Evolutionary conservation across 345 rosid genomes (phyloP).

Genomic region (Alliaria petiolata): DNA sequence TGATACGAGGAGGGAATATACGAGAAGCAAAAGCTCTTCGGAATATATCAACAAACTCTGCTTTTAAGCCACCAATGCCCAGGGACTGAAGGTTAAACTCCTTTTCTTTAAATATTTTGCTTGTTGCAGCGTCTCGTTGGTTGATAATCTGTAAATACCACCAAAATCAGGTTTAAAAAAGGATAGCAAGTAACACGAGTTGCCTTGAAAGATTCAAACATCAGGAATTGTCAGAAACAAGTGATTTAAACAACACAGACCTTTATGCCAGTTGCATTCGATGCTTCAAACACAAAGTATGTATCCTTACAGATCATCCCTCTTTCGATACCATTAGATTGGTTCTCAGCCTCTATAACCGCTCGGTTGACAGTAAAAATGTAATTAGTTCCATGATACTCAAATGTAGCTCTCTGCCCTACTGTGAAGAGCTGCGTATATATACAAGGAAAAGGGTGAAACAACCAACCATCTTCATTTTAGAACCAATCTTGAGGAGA

Average conservation of each 20-base stretch:
- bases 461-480: too few relatives aligned
- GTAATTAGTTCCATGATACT: conserved; percentile 77
- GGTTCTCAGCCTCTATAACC: conserved; percentile 45
- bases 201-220: too few relatives aligned
- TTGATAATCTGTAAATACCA: conserved; percentile 58
- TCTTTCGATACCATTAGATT: conserved; percentile 48
- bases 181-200: not conserved
- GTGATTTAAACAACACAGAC: too few relatives aligned
- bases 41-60: conserved; percentile 87
- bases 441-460: too few relatives aligned
- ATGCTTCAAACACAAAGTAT: conserved; percentile 70
- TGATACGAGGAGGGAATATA: conserved; percentile 83
- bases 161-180: not conserved
- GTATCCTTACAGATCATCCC: conserved; percentile 67
- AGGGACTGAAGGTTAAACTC: conserved; percentile 82
- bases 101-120: conserved; percentile 79
- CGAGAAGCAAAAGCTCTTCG: conserved; percentile 95
- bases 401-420: conserved; percentile 71
- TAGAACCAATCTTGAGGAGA: too few relatives aligned
- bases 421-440: conserved; percentile 65
- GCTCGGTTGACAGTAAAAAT: conserved; percentile 70
- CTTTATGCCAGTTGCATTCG: conserved; percentile 77
- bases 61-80: conserved; percentile 84
- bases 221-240: too few relatives aligned
- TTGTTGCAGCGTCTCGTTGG: conserved; percentile 88